Evolutionary conservation across 805 yeast genomes (phyloP), one percentile per base, ranked within the genome.

Genomic region (Debaryomyces tyrocola): DNA sequence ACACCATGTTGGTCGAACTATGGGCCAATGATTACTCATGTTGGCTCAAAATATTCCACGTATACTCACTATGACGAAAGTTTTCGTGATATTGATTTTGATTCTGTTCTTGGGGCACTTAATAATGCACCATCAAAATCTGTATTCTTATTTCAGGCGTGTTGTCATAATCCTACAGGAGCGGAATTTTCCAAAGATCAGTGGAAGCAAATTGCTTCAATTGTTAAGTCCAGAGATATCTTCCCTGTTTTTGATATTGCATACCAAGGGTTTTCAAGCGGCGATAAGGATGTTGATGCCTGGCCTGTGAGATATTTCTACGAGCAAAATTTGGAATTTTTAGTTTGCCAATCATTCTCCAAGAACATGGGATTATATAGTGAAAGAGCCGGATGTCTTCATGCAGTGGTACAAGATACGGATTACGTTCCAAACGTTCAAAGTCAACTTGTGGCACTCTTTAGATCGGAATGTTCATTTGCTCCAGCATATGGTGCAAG

Each of bases 241-340:
- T 58, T 66, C 41, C 62, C 67, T 2, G 46, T 71, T 31, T 63
- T 72, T 42, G 77, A 72, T 58, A 65, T 62, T 39, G 76, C 77
- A 2, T 72, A 72, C 60, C 74, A 68, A 52, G 77, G 77, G 0
- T 70, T 70, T 49, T 60, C 72, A 27, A 55, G 64, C 28, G 77
- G 98, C 43, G 81, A 85, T 56, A 76, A 87, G 54, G 85, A 79
- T 50, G 75, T 78, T 50, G 77, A 72, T 51, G 73, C 75, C 1
- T 70, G 69, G 67, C 63, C 69, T 11, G 53, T 71, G n/a, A 55
- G 74, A 51, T 57, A 65, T 51, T 64, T 70, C 29, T 59, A 59
- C 53, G 56, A 53, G 9, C 55, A 54, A 45, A 56, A 58, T 10
- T 20, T 49, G 83, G 88, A 61, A 73, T 83, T 56, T 38, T 42